These are phyloP conservation scores for Echinochloa phyllopogon DNA, from an alignment of 176 grass and related monocot genomes.

Conservation along the genomic window DNA sequence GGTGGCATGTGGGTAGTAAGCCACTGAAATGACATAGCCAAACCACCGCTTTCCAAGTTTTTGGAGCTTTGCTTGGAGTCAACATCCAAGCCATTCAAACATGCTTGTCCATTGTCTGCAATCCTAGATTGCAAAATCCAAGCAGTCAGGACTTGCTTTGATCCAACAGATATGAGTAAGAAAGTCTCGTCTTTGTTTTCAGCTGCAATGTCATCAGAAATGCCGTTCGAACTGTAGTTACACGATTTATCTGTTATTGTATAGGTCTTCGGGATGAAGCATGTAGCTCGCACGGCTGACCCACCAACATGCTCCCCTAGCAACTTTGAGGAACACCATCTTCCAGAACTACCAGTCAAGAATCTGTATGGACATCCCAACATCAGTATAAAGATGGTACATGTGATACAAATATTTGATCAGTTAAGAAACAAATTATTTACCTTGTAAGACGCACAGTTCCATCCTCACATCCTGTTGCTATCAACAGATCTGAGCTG, in stretches of 20 bases:
- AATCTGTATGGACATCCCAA: slow-evolving; percentile 61
- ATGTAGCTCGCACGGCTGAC: slow-evolving; percentile 89
- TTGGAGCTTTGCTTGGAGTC: slow-evolving; percentile 37
- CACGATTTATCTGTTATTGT: slow-evolving; percentile 41
- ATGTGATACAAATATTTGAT: background rate
- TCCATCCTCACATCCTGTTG: slow-evolving; percentile 96
- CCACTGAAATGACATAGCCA: slow-evolving; percentile 79
- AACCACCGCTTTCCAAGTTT: slow-evolving; percentile 34
- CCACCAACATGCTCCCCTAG: slow-evolving; percentile 96
- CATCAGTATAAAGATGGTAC: slow-evolving; percentile 32
- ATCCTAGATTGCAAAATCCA: slow-evolving; percentile 74
- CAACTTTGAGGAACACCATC: slow-evolving; percentile 83
- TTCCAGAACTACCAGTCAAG: slow-evolving; percentile 52
- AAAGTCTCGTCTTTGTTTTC: slow-evolving; percentile 46
- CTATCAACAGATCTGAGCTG: slow-evolving; percentile 54
- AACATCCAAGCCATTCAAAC: slow-evolving; percentile 25
- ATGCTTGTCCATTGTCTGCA: slow-evolving; percentile 8
- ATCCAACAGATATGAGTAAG: slow-evolving; percentile 92
- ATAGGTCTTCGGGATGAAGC: slow-evolving; percentile 69
- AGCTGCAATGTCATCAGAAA: slow-evolving; percentile 22
- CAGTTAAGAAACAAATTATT: slow-evolving; percentile 18
- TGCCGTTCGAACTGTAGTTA: slow-evolving; percentile 15
- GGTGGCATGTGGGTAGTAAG: slow-evolving; percentile 82
- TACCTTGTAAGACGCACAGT: slow-evolving; percentile 89
- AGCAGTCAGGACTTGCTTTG: slow-evolving; percentile 92